phyloP scores from a whole-genome alignment of 1,284 basidiomycete genomes.

The Thecaphora thlaspeos region DNA sequence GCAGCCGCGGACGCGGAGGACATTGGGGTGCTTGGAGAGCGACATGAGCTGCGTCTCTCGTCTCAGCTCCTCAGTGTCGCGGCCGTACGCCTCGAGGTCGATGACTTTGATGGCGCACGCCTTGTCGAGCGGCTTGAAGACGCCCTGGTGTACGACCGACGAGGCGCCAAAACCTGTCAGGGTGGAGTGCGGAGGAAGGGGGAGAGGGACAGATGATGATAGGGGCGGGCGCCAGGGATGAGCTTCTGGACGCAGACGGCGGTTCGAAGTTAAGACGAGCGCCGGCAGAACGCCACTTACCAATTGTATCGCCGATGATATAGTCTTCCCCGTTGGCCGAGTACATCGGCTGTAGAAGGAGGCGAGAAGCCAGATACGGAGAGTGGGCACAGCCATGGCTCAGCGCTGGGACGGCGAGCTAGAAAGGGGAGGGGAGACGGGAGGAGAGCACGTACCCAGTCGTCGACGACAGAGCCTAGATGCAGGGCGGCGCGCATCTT shows the following conservation, averaged over 20 bases:
- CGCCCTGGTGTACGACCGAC: slow-evolving; percentile 77
- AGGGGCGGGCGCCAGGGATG: too few relatives aligned
- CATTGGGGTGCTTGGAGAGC: slow-evolving; percentile 86
- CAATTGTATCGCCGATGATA: slow-evolving; percentile 46
- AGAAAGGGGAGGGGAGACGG: neutral
- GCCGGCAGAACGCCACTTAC: slow-evolving; percentile 6
- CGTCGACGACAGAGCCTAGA: slow-evolving; percentile 76
- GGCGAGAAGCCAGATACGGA: too few relatives aligned
- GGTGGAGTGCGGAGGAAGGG: neutral
- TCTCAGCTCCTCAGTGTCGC: slow-evolving; percentile 62
- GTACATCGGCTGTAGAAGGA: slow-evolving; percentile 19
- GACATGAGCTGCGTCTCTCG: slow-evolving; percentile 89
- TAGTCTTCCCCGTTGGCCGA: slow-evolving; percentile 43
- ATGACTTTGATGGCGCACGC: slow-evolving; percentile 83
- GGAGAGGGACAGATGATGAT: too few relatives aligned
- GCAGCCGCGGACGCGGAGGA: slow-evolving; percentile 80
- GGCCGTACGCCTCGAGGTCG: slow-evolving; percentile 71
- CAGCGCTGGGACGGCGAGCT: neutral
- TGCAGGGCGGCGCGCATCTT: slow-evolving; percentile 59
- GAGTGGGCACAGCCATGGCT: neutral
- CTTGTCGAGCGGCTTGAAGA: slow-evolving; percentile 62
- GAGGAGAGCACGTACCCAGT: slow-evolving; percentile 63
- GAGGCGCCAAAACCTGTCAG: slow-evolving; percentile 74
- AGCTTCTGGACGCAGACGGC: neutral
- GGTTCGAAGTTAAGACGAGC: neutral